phyloP scores from a whole-genome alignment of 1,284 basidiomycete genomes.

The Cryptococcus sp. region DNA sequence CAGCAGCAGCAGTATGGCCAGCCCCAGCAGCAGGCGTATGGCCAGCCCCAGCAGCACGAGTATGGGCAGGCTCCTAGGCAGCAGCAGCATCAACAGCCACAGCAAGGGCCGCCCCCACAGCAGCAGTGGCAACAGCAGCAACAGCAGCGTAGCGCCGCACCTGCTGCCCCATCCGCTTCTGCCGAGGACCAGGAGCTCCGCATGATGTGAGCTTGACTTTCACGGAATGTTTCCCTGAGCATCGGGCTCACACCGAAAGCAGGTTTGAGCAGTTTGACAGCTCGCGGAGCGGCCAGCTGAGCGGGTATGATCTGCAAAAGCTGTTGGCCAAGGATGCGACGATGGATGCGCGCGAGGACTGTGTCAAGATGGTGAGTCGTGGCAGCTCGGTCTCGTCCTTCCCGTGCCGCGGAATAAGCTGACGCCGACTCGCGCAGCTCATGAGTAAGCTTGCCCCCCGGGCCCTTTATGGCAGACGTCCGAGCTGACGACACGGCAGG shows the following conservation, averaged over 20 bases:
- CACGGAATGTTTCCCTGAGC: background rate
- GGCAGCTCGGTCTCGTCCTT: background rate
- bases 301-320: constrained; percentile 39
- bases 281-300: constrained; percentile 39
- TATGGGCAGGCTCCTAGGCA: constrained; percentile 3
- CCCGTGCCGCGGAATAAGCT: background rate
- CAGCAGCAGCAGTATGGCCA: constrained; percentile 13
- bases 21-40: constrained; percentile 2
- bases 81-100: too few species aligned
- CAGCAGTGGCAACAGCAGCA: constrained; percentile 15
- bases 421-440: constrained; percentile 14
- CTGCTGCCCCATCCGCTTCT: constrained; percentile 7
- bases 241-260: background rate
- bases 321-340: constrained; percentile 44
- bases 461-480: background rate
- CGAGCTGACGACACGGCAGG: constrained; percentile 20
- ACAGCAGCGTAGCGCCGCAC: constrained; percentile 7
- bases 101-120: constrained; percentile 5
- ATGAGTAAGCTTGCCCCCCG: constrained; percentile 29
- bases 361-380: constrained; percentile 48
- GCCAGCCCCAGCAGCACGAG: constrained; percentile 9
- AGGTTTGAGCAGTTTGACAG: constrained; percentile 46
- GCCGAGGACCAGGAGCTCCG: constrained; percentile 31
- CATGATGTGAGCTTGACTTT: constrained; percentile 27
- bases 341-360: constrained; percentile 48